Conservation (phyloP, 2,329 filamentous ascomycete genomes). For the Fusarium piperis region DNA sequence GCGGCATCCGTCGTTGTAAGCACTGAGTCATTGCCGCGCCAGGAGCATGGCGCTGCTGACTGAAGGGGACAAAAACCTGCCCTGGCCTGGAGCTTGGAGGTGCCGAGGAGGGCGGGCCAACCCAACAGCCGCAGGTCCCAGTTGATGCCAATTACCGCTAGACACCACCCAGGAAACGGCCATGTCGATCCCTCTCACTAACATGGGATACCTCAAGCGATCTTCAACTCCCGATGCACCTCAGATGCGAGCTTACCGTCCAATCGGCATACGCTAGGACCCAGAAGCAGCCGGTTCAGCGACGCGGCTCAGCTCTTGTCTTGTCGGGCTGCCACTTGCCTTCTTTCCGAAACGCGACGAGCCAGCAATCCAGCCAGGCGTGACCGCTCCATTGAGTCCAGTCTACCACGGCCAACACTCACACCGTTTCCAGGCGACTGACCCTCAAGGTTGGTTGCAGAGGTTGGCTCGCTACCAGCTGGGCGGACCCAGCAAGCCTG, state of each 20-base stretch:
- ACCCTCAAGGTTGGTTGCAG: neutral
- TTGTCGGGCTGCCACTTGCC: neutral
- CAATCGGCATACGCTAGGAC: constrained; percentile 11
- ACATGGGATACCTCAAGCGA: constrained; percentile 10
- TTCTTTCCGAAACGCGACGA: neutral
- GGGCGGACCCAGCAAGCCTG: neutral
- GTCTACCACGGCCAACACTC: neutral
- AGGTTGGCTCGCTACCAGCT: neutral
- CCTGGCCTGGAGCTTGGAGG: constrained; percentile 8
- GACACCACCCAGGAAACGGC: constrained; percentile 24
- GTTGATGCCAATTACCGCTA: constrained; percentile 17
- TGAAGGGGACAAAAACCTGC: constrained; percentile 5
- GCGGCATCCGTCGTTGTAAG: neutral
- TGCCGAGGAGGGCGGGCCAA: constrained; percentile 9
- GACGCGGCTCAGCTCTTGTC: neutral
- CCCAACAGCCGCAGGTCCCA: constrained; percentile 31
- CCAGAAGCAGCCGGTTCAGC: neutral
- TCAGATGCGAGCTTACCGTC: constrained; percentile 1
- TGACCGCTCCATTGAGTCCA: neutral
- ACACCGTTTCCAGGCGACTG: neutral
- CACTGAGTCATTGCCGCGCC: constrained; percentile 11
- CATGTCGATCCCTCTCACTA: constrained; percentile 33
- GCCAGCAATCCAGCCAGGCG: neutral
- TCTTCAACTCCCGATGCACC: constrained; percentile 1
- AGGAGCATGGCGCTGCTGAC: neutral